Evolutionary conservation across 139 green algal genomes (phyloP).

Genomic region (Tetradesmus lagerheimii): DNA sequence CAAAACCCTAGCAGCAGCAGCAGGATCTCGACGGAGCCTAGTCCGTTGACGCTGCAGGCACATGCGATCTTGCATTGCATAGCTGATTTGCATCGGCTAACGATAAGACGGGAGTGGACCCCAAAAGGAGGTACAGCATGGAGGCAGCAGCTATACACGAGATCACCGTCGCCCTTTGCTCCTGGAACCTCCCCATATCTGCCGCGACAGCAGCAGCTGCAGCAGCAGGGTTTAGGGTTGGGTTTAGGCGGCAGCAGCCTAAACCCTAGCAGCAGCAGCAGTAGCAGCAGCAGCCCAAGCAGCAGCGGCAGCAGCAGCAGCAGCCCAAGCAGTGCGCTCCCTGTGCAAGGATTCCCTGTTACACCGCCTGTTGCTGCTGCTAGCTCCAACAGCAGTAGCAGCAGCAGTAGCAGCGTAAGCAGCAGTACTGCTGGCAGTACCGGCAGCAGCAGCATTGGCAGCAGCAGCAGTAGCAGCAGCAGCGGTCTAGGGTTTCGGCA

Average conservation of each 20-base stretch:
- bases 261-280: not conserved
- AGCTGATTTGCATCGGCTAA: slow-evolving; percentile 16
- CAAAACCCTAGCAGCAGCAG: not conserved
- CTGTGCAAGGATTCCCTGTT: not conserved
- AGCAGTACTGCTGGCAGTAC: not conserved
- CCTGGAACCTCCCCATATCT: not conserved
- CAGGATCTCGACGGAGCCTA: not conserved
- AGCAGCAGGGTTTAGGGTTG: not conserved
- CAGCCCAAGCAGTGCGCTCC: not conserved
- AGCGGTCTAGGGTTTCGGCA: not conserved
- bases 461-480: slow-evolving; percentile 9
- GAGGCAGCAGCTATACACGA: not conserved
- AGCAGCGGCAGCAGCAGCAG: not conserved
- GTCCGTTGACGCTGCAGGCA: slow-evolving; percentile 8
- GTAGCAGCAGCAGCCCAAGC: not conserved
- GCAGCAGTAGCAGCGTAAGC: slow-evolving; percentile 17
- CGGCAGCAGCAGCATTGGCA: not conserved
- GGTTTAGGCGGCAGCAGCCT: not conserved
- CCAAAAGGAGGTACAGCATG: not conserved
- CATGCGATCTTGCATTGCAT: slow-evolving; percentile 25
- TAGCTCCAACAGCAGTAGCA: slow-evolving; percentile 26
- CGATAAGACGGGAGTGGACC: not conserved
- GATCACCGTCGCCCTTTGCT: not conserved
- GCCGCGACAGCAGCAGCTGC: not conserved
- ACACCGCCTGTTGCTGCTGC: not conserved